Evolutionary conservation across 495 filamentous ascomycete genomes (phyloP).

Genomic region (Aspergillus bertholletiae): DNA sequence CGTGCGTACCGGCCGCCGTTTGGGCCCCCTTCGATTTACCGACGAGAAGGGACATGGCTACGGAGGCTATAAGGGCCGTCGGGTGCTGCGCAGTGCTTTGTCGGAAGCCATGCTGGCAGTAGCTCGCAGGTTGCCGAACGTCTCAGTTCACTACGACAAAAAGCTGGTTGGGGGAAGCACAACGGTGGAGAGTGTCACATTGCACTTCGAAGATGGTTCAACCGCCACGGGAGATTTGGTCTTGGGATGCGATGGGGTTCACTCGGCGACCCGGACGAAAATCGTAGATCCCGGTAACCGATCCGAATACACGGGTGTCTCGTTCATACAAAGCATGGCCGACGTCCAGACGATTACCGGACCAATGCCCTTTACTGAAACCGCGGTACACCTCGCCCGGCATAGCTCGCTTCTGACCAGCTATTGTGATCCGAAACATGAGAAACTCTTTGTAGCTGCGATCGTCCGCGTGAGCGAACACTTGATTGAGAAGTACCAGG

Average conservation of each 20-base stretch:
- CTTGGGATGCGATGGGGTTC: slow-evolving; percentile 53
- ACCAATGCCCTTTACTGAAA: slow-evolving; percentile 31
- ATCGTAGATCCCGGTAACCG: slow-evolving; percentile 22
- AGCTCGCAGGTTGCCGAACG: slow-evolving; percentile 6
- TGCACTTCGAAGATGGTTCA: slow-evolving; percentile 41
- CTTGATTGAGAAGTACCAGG: slow-evolving; percentile 8
- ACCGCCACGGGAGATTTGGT: slow-evolving; percentile 40
- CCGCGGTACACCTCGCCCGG: slow-evolving; percentile 34
- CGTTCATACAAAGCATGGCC: slow-evolving; percentile 14
- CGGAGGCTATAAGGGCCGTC: slow-evolving; percentile 31
- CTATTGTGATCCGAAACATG: slow-evolving; percentile 21
- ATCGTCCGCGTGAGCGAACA: slow-evolving; percentile 12
- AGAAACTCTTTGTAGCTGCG: slow-evolving; percentile 12
- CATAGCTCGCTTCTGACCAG: slow-evolving; percentile 39
- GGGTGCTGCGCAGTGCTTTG: slow-evolving; percentile 21
- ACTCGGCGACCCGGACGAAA: slow-evolving; percentile 43
- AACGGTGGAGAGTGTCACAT: slow-evolving; percentile 16
- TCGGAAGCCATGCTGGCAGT: slow-evolving; percentile 17
- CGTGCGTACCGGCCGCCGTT: slow-evolving; percentile 11
- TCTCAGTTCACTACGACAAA: slow-evolving; percentile 14
- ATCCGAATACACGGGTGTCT: slow-evolving; percentile 13
- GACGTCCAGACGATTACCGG: neutral
- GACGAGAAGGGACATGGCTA: slow-evolving; percentile 27
- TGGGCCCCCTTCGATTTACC: slow-evolving; percentile 22
- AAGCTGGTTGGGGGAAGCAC: slow-evolving; percentile 10